Evolutionary conservation across 2,329 filamentous ascomycete genomes (phyloP).

Genomic region (Neofusicoccum sp.): DNA sequence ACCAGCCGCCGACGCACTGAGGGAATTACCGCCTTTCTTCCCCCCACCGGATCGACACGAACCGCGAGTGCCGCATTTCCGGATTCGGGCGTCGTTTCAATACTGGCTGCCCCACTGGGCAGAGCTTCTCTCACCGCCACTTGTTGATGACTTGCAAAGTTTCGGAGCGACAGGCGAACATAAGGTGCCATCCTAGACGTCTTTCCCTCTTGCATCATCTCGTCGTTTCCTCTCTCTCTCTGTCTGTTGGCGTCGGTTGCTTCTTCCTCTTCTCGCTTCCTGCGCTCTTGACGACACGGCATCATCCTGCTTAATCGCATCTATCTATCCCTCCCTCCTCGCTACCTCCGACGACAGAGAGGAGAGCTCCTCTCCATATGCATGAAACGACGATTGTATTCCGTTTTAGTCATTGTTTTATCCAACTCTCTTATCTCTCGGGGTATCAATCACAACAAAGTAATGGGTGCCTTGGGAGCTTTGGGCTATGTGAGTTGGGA

Average conservation of each 20-base stretch:
- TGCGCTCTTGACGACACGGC: background rate
- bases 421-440: background rate
- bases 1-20: constrained; percentile 65
- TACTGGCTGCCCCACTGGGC: constrained; percentile 1
- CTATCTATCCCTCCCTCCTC: background rate
- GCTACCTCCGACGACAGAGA: background rate
- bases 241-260: background rate
- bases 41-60: constrained; percentile 8
- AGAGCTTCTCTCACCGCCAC: constrained; percentile 9
- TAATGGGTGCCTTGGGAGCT: constrained; percentile 18
- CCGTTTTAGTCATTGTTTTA: background rate
- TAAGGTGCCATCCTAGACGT: constrained; percentile 4
- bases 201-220: constrained; percentile 10
- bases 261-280: background rate
- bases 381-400: background rate
- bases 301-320: background rate
- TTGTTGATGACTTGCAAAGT: constrained; percentile 17
- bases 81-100: constrained; percentile 1
- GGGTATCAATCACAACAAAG: background rate
- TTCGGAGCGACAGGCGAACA: constrained; percentile 5
- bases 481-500: constrained; percentile 19
- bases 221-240: background rate
- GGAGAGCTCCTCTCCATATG: background rate
- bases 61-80: constrained; percentile 5
- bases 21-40: background rate